These are phyloP conservation scores for Penicillium turbatum DNA, from an alignment of 495 filamentous ascomycete species.

Conservation along the genomic window DNA sequence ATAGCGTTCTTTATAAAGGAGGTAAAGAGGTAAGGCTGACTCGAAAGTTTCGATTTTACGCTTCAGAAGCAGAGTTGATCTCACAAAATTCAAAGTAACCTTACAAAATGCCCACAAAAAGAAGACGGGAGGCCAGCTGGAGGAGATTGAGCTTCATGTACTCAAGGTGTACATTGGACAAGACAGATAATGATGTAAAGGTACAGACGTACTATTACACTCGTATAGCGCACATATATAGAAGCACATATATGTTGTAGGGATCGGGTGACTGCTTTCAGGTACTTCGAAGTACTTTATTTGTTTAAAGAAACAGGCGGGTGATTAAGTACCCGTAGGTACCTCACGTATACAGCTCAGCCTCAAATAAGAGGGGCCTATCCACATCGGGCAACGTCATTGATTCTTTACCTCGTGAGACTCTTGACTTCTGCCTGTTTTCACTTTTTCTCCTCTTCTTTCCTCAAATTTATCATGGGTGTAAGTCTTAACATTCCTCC, in stretches of 20 bases:
- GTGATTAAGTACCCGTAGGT: neutral
- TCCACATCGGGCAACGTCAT: constrained; percentile 7
- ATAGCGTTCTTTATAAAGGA: too few species aligned
- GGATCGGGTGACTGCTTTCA: neutral
- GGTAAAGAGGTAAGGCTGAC: too few species aligned
- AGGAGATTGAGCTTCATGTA: neutral
- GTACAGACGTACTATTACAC: neutral
- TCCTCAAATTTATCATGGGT: constrained; percentile 24
- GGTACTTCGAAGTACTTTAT: neutral
- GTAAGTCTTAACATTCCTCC: constrained; percentile 24
- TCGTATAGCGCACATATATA: neutral
- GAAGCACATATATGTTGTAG: neutral
- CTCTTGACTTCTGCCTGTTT: constrained; percentile 1
- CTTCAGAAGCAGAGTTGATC: too few species aligned
- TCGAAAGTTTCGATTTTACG: too few species aligned
- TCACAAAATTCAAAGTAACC: too few species aligned
- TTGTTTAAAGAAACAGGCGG: neutral
- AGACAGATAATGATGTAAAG: too few species aligned
- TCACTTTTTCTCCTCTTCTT: constrained; percentile 2
- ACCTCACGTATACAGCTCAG: constrained; percentile 6
- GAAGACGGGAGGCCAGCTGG: neutral
- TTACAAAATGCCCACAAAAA: neutral
- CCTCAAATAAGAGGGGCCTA: constrained; percentile 8
- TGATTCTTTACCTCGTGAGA: constrained; percentile 4
- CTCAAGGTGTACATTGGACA: neutral